Evolutionary conservation across 495 filamentous ascomycete species (phyloP), one percentile per base, ranked within the genome.

Genomic region (Opeltia flavorubescens): DNA sequence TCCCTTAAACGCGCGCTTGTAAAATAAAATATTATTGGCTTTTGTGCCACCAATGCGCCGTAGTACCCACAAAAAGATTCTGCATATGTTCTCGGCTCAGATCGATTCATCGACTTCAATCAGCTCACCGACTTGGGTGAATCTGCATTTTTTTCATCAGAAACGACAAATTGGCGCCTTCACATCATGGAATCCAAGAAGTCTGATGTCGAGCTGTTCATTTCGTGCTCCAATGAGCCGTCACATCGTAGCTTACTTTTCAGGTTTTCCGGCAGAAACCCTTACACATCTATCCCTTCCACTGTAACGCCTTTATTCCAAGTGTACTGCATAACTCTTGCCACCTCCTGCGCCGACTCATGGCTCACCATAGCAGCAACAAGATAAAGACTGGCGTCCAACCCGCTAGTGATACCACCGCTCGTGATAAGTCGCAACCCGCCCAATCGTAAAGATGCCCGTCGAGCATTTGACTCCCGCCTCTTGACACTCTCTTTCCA

Each of bases 311-410:
- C 79, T 70, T 78, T 81, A 50, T 68, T 68, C 83, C 84, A 88
- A 44, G 68, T 67, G 63, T 83, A 74, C 66, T 86, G 81, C 69
- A 85, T 73, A 36, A 76, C 27, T 40, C 75, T 67, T 25, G 80
- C 77, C 35, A 82, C 78, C 66, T 85, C 78, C 23, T 76, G 68
- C 21, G 83, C 81, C 35, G 72, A 64, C 18, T 84, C 81, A 50
- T 79, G 68, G 11, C 69, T 73, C 18, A 85, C 78, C 59, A 89
- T 65, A 44, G 78, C 77, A 62, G 75, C 80, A 41, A 89, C 80
- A 53, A 93, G 65, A 66, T 88, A 86, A 62, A 88, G 63, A 48
- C 76, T 65, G 17, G 83, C 86, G 68, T 93, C 86, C 26, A 89
- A 62, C 50, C 86, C 86, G 58, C 78, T 76, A 50, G 78, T 80